Conservation (phyloP, 345 rosid species). For the Brassica napus region DNA sequence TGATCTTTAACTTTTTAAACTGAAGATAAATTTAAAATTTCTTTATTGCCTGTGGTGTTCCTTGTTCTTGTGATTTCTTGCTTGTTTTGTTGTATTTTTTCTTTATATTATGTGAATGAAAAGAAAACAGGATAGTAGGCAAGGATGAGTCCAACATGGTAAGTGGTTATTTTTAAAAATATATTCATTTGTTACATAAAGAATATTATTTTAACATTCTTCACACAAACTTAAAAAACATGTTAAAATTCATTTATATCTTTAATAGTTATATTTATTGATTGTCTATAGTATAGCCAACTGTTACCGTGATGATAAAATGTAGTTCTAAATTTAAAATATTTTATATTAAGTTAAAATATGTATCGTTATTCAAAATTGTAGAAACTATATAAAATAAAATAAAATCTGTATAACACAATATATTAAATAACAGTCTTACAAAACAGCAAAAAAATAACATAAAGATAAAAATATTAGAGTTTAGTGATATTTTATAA, state of each 20-base stretch:
- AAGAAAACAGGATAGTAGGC: neutral
- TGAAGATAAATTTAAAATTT: neutral
- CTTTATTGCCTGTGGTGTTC: neutral
- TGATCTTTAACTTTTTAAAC: neutral
- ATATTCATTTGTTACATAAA: neutral
- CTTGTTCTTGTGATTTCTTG: neutral
- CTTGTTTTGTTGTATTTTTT: too few relatives aligned
- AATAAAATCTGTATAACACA: too few relatives aligned
- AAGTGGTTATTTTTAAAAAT: neutral
- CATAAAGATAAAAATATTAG: too few relatives aligned
- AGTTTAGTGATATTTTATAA: too few relatives aligned
- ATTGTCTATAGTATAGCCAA: neutral
- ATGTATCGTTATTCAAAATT: neutral
- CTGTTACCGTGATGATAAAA: neutral
- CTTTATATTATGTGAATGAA: neutral
- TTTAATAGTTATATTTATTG: neutral
- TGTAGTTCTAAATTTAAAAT: too few relatives aligned
- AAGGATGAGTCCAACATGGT: neutral
- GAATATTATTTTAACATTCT: too few relatives aligned
- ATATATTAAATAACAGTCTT: too few relatives aligned
- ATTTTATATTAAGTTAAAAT: too few relatives aligned
- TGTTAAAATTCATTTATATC: neutral
- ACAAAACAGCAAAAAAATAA: too few relatives aligned
- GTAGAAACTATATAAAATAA: too few relatives aligned
- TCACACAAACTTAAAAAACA: too few relatives aligned